Percentiles rank a stretch among this genome's conserved stretches.
phyloP scores from a whole-genome alignment of 805 yeast genomes.

The Cyberlindnera meyerae region DNA sequence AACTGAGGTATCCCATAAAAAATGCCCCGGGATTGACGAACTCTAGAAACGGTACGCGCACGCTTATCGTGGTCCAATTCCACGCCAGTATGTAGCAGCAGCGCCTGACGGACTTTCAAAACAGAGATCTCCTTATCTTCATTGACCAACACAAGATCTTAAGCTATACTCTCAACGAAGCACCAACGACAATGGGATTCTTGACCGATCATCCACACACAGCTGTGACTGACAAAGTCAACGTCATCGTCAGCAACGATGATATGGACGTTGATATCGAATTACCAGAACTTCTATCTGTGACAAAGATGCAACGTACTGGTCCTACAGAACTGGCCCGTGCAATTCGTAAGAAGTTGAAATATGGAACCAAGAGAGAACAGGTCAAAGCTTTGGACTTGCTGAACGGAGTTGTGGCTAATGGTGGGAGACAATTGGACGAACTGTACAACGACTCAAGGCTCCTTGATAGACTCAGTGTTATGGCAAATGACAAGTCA shows the following conservation, averaged over 20 bases:
- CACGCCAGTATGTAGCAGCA: no score
- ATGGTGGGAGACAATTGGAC: slow-evolving; percentile 36
- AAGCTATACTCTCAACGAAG: no score
- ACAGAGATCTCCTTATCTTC: neutral
- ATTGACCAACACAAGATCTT: no score
- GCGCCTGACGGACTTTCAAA: no score
- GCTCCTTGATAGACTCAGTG: slow-evolving; percentile 57
- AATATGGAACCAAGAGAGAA: slow-evolving; percentile 67
- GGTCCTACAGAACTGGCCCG: slow-evolving; percentile 75
- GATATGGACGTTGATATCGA: slow-evolving; percentile 32
- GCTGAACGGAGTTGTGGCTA: slow-evolving; percentile 55
- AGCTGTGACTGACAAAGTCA: slow-evolving; percentile 61
- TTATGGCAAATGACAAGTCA: slow-evolving; percentile 37
- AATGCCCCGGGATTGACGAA: no score
- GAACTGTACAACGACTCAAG: slow-evolving; percentile 62
- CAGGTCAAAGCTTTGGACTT: slow-evolving; percentile 65
- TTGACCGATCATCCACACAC: slow-evolving; percentile 61
- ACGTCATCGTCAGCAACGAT: slow-evolving; percentile 38
- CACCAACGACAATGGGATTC: no score
- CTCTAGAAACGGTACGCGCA: no score
- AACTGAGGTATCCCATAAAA: no score
- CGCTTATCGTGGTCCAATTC: no score
- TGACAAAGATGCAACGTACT: slow-evolving; percentile 34
- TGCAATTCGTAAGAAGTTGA: slow-evolving; percentile 81
- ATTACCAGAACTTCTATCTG: slow-evolving; percentile 29